Base-by-base conservation (phyloP, 169 alveolate species). In the Plasmodium billcollinsi region DNA sequence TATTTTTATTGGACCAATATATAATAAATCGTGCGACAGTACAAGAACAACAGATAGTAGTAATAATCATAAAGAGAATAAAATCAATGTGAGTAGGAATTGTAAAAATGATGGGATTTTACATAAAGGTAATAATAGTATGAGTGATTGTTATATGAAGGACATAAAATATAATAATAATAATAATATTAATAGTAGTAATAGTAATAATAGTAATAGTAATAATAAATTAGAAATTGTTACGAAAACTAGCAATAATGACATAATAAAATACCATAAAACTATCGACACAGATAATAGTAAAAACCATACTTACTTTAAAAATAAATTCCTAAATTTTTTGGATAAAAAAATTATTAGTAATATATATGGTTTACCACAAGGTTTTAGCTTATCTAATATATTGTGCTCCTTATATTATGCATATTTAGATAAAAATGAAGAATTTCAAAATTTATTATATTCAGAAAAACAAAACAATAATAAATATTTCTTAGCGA, bases 381-480 rank as follows among this genome's bases (percentile, higher is more conserved):
- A 86, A 49, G 92, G 92, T 11, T 86, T 86, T 58, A 59, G 71
- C 20, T 72, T 86, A 43, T 86, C 92, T 21, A 86, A 86, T 73
- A 86, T 86, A 3, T 24, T 86, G 14, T 86, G 92, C 5, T 70
- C 92, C 45, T 52, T 86, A 14, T 86, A 86, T 74, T 86, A 86
- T 33, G 92, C 86, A 21, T 72, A 86, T 33, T 66, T 86, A 43
- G 92, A 86, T 74, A 47, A 74, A 72, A 61, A 86, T 86, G 76
- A 59, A 24, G 88, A 86, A n/a, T 86, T 86, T 86, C 92, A 86
- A 86, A 86, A 86, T 15, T 39, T 86, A 45, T 72, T 83, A 15
- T 47, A 58, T 58, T 5, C 85, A 26, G 80, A 83, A 3, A 69
- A 70, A 26, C 18, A 15, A 20, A 54, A 52, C 29, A 49, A 20